Percentiles rank a stretch among this genome's conserved stretches.
Conservation (phyloP, 2,329 filamentous ascomycete genomes). For the Xylaria sp. region DNA sequence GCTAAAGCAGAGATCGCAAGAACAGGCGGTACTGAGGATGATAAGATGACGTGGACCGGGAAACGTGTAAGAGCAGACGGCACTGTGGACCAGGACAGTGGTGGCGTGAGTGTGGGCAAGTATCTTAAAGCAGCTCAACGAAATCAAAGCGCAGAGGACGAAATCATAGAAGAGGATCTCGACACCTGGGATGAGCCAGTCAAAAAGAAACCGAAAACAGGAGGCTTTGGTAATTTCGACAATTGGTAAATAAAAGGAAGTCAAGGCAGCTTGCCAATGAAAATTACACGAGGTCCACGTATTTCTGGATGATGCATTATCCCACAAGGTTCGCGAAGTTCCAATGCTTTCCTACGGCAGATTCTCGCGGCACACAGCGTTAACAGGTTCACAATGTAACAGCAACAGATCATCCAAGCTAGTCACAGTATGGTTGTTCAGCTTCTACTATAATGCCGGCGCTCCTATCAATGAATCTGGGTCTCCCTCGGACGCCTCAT, state of each 20-base stretch:
- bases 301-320: background rate
- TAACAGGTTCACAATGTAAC: too few relatives aligned
- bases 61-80: constrained; percentile 82
- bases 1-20: constrained; percentile 70
- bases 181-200: constrained; percentile 76
- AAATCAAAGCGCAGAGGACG: constrained; percentile 59
- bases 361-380: background rate
- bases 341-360: background rate
- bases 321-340: background rate
- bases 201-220: constrained; percentile 82
- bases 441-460: background rate
- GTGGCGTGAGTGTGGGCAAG: constrained; percentile 72
- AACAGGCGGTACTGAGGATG: constrained; percentile 82
- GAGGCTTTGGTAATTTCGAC: constrained; percentile 95
- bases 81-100: constrained; percentile 60
- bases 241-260: constrained; percentile 71
- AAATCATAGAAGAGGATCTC: constrained; percentile 69
- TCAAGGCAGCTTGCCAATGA: background rate
- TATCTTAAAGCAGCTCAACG: constrained; percentile 75
- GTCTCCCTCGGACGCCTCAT: background rate
- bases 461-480: background rate
- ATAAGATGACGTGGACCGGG: constrained; percentile 94
- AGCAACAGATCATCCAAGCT: background rate
- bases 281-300: background rate
- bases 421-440: background rate